Conservation (phyloP, 2,329 filamentous ascomycete genomes). For the Ascochyta viciae-villosae region DNA sequence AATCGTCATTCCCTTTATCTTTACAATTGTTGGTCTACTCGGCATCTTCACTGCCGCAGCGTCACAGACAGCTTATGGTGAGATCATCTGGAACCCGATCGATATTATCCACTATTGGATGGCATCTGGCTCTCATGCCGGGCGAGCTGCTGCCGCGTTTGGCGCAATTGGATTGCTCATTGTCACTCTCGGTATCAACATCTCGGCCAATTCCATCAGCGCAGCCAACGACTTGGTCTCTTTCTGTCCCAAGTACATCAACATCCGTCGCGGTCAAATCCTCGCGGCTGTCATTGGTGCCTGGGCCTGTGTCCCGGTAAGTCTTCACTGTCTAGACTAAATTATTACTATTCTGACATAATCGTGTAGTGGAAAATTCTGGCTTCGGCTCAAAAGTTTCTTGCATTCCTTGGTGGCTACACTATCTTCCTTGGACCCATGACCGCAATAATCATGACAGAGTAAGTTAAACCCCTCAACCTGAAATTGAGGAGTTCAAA, state of each 20-base stretch:
- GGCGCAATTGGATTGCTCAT: conserved; percentile 33
- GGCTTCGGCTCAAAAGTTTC: conserved; percentile 44
- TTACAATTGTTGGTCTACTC: conserved; percentile 45
- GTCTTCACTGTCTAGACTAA: background rate
- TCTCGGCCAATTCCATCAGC: conserved; percentile 34
- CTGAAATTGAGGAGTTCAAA: background rate
- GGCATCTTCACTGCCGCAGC: conserved; percentile 51
- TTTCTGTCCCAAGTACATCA: conserved; percentile 33
- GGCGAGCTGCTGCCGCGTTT: conserved; percentile 37
- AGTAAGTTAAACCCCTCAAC: conserved; percentile 1
- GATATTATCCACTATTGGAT: conserved; percentile 47
- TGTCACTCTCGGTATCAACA: conserved; percentile 46
- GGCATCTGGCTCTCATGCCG: conserved; percentile 45
- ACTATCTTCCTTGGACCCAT: conserved; percentile 37
- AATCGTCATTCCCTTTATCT: conserved; percentile 42
- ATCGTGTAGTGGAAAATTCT: conserved; percentile 44
- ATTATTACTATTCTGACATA: background rate
- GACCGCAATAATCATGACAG: conserved; percentile 32
- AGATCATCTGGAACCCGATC: conserved; percentile 46
- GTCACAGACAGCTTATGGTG: conserved; percentile 33
- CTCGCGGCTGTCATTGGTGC: conserved; percentile 47
- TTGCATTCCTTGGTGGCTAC: conserved; percentile 43
- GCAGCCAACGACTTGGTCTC: conserved; percentile 36
- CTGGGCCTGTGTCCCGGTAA: conserved; percentile 46
- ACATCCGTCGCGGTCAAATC: conserved; percentile 40